Evolutionary conservation across 2,329 filamentous ascomycete species (phyloP).

Genomic region (Meredithiella fracta): DNA sequence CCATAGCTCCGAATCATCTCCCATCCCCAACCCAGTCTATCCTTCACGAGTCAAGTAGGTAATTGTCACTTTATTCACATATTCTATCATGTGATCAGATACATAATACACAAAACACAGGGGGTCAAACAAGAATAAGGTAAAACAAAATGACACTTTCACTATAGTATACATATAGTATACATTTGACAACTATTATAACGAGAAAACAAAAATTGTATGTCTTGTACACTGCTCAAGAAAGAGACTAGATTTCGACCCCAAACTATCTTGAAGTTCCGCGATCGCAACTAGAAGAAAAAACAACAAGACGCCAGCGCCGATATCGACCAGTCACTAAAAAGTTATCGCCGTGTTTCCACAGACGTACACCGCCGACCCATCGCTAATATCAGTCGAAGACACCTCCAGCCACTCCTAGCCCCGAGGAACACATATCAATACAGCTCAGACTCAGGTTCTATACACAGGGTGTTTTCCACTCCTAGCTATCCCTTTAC

Average conservation of each 20-base stretch:
- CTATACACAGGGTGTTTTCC: constrained; percentile 13
- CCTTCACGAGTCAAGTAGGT: too few species aligned
- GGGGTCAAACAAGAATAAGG: constrained; percentile 15
- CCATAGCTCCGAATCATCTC: too few species aligned
- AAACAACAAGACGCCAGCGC: too few species aligned
- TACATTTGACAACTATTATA: constrained; percentile 11
- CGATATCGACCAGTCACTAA: too few species aligned
- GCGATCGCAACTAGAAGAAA: too few species aligned
- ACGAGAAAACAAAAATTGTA: constrained; percentile 29
- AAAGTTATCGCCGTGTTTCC: too few species aligned
- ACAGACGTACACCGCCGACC: too few species aligned
- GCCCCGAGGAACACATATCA: neutral
- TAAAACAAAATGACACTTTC: constrained; percentile 17
- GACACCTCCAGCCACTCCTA: neutral
- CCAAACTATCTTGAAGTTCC: too few species aligned
- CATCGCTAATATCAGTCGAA: neutral
- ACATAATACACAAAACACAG: neutral
- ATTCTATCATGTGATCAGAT: too few species aligned
- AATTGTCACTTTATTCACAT: too few species aligned
- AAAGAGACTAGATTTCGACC: constrained; percentile 27
- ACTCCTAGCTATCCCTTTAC: constrained; percentile 12
- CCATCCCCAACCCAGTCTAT: too few species aligned
- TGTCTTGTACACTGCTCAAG: constrained; percentile 47
- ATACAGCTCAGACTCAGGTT: constrained; percentile 1
- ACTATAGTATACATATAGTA: constrained; percentile 20